A percentile compares a stretch with the other conserved stretches of the same genome.
Conservation (phyloP, 129 eudicot species). For the Helianthus tuberosus region DNA sequence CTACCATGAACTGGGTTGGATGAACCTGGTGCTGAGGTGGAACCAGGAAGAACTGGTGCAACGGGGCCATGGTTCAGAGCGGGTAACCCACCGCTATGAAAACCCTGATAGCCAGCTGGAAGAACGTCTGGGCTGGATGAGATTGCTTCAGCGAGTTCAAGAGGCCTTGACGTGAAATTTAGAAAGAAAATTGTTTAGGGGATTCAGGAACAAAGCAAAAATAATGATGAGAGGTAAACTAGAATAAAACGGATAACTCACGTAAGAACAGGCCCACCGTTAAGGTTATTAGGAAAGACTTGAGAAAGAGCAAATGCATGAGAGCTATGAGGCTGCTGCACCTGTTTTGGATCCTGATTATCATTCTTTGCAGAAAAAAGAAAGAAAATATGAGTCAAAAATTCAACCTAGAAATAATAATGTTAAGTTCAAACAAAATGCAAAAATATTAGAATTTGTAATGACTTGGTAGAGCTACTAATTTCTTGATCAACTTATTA, state of each 20-base stretch:
- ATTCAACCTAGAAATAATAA: background rate
- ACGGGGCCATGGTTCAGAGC: conserved; percentile 42
- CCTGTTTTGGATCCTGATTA: conserved; percentile 62
- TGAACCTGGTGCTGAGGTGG: conserved; percentile 40
- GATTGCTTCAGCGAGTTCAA: conserved; percentile 63
- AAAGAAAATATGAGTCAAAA: background rate
- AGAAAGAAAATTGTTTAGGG: conserved; percentile 13
- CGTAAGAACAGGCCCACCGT: conserved; percentile 76
- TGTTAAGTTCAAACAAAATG: background rate
- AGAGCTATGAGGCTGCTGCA: conserved; percentile 72
- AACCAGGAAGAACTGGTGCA: conserved; percentile 42
- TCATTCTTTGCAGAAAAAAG: conserved; percentile 37
- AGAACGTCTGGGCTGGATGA: conserved; percentile 52
- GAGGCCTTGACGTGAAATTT: conserved; percentile 51
- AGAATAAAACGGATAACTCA: conserved; percentile 40
- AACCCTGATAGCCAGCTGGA: conserved; percentile 58
- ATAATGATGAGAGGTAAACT: background rate
- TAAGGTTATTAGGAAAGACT: conserved; percentile 76
- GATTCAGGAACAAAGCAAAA: conserved; percentile 1
- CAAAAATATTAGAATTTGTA: background rate
- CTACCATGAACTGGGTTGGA: conserved; percentile 43
- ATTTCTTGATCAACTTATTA: background rate
- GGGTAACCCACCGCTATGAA: conserved; percentile 53
- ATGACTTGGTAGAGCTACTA: background rate
- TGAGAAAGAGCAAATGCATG: conserved; percentile 75